Conservation (phyloP, 164 flowering plant genomes). For the Santalum album region DNA sequence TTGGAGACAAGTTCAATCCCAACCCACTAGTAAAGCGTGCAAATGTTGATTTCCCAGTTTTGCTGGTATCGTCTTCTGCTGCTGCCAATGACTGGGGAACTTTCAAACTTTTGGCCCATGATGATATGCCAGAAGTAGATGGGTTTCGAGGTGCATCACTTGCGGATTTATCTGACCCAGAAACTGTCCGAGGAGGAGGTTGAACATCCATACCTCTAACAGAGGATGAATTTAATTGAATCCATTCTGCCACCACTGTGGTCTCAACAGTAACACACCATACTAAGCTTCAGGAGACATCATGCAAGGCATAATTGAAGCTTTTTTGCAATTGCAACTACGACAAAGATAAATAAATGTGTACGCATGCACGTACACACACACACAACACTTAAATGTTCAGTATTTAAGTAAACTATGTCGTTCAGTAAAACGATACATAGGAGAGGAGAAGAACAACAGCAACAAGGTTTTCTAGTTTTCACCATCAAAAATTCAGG, state of each 20-base stretch:
- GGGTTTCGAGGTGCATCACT: constrained; percentile 38
- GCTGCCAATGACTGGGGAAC: constrained; percentile 45
- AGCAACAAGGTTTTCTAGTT: no score
- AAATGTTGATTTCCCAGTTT: constrained; percentile 62
- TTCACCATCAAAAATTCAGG: no score
- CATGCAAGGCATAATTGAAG: neutral
- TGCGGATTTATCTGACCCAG: constrained; percentile 29
- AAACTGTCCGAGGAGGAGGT: constrained; percentile 17
- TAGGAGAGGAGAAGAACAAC: no score
- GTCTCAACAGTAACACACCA: constrained; percentile 1
- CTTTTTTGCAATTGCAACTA: constrained; percentile 3
- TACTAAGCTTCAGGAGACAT: constrained; percentile 1
- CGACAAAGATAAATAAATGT: neutral
- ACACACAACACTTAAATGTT: no score
- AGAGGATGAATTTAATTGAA: constrained; percentile 3
- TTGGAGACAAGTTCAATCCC: constrained; percentile 69
- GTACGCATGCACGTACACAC: no score
- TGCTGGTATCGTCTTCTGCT: constrained; percentile 40
- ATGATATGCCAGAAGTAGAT: constrained; percentile 59
- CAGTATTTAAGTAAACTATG: no score
- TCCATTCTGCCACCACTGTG: constrained; percentile 31
- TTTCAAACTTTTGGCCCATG: constrained; percentile 80
- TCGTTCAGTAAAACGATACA: no score
- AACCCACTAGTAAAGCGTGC: constrained; percentile 79
- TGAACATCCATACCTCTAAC: neutral